These are phyloP conservation scores for Aspergillus wentii DNA, from an alignment of 495 filamentous ascomycete species.

Conservation along the genomic window DNA sequence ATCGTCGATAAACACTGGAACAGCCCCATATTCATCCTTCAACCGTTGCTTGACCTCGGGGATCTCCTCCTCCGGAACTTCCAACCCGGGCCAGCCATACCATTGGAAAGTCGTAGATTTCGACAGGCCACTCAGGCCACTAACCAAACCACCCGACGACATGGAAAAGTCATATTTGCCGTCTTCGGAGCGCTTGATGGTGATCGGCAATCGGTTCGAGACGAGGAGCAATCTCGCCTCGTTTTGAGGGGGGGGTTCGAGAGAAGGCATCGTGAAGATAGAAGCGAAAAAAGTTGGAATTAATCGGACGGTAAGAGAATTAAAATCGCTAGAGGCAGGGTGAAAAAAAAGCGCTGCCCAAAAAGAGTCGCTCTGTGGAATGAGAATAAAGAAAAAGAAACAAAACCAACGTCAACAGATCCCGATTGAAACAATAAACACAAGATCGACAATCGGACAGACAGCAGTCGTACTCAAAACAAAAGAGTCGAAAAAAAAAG, in stretches of 20 bases:
- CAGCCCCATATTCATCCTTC: slow-evolving; percentile 66
- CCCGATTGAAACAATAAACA: too few species aligned
- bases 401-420: background rate
- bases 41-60: slow-evolving; percentile 58
- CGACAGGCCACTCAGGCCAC: slow-evolving; percentile 80
- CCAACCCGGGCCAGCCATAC: slow-evolving; percentile 95
- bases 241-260: slow-evolving; percentile 25
- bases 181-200: slow-evolving; percentile 86
- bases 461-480: too few species aligned
- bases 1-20: slow-evolving; percentile 75
- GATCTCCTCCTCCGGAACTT: slow-evolving; percentile 69
- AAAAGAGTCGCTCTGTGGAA: background rate
- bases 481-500: too few species aligned
- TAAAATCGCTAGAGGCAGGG: background rate
- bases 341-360: background rate
- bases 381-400: background rate
- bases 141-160: slow-evolving; percentile 93
- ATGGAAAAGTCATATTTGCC: slow-evolving; percentile 82
- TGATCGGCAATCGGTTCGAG: slow-evolving; percentile 92
- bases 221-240: slow-evolving; percentile 67
- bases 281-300: background rate
- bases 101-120: slow-evolving; percentile 92
- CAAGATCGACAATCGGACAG: too few species aligned
- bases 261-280: slow-evolving; percentile 26
- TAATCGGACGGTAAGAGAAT: background rate